Base-by-base conservation (phyloP, 352 stramenopile genomes). In the Phytopythium sindhum region DNA sequence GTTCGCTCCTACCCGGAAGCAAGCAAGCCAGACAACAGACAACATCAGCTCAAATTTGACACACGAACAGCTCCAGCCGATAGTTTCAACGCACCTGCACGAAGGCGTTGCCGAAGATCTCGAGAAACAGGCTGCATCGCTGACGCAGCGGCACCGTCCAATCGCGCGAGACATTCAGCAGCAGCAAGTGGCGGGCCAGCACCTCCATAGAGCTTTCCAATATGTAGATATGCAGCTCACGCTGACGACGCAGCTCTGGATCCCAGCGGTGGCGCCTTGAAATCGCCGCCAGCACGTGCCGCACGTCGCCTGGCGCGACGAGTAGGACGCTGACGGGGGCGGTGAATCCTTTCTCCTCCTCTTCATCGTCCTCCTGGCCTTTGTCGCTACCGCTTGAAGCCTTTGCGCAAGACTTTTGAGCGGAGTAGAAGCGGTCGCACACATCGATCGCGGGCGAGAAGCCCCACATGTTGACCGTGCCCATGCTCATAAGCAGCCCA, bases 21-120 rank as follows among this genome's bases (percentile, higher is more conserved):
- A 37, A 24, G 23, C 15, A 29, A 33, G 2, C n/a, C 11, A 60
- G 12, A 44, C 17, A 1, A 63, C 11, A 35, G 12, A 11, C 9
- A 12, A 11, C 2, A 10, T 53, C 9, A 33, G 45, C 17, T n/a
- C 42, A 50, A 41, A 41, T 10, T 15, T 15, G 9, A 45, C 39
- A 7, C 15, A 45, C 15, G 9, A 12, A n/a, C 14, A 45, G n/a
- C 15, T 17, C 14, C 39, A 45, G 10, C 4, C 39, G 3, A 45
- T 45, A 17, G 17, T 0, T 17, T 19, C 39, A 10, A 63, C 56
- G 12, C 60, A 83, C 80, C 70, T 98, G 92, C 23, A 98, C 72
- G 6, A 91, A 72, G 19, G 78, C 67, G 64, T 98, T 98, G 11
- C 96, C 95, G 79, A 97, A 98, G 10, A 98, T 82, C 66, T 98